phyloP scores from a whole-genome alignment of 192 early-diverging fungal genomes.

The Hyaloraphidium curvatum region DNA sequence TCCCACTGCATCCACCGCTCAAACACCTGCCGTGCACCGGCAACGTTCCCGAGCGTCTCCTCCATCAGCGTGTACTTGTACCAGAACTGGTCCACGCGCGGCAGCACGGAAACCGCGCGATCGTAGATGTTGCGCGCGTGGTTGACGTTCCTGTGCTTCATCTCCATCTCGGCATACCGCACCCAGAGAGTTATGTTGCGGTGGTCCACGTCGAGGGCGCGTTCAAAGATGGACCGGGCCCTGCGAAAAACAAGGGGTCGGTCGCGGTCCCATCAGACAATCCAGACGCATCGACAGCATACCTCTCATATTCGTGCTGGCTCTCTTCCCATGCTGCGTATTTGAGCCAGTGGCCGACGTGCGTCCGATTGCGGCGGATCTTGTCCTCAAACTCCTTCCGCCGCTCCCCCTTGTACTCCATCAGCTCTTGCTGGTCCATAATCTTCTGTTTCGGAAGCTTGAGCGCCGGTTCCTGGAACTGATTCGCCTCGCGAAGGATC shows the following conservation, averaged over 20 bases:
- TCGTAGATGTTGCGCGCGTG: constrained; percentile 88
- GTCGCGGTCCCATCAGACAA: too few relatives aligned
- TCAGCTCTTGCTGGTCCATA: constrained; percentile 76
- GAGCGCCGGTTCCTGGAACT: constrained; percentile 43
- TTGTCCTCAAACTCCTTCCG: constrained; percentile 89
- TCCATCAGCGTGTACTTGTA: constrained; percentile 98
- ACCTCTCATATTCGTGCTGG: constrained; percentile 69
- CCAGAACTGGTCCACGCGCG: constrained; percentile 45
- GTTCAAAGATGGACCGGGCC: constrained; percentile 72
- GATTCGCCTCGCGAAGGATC: constrained; percentile 84
- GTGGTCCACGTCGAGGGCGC: constrained; percentile 77
- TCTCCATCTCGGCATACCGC: constrained; percentile 93
- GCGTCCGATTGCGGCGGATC: constrained; percentile 63
- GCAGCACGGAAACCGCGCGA: constrained; percentile 70
- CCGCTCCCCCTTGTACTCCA: constrained; percentile 73
- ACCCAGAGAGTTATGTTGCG: constrained; percentile 73
- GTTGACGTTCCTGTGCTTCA: constrained; percentile 89
- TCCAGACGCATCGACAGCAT: too few relatives aligned
- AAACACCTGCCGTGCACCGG: constrained; percentile 79
- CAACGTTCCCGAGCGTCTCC: constrained; percentile 78
- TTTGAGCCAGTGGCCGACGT: constrained; percentile 81
- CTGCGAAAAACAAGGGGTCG: constrained; percentile 18
- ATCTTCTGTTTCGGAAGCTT: constrained; percentile 68
- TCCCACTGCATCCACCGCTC: constrained; percentile 99
- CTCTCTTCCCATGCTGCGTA: constrained; percentile 93